Evolutionary conservation across 352 stramenopile species (phyloP).

Genomic region (Thalassiosira hispida): DNA sequence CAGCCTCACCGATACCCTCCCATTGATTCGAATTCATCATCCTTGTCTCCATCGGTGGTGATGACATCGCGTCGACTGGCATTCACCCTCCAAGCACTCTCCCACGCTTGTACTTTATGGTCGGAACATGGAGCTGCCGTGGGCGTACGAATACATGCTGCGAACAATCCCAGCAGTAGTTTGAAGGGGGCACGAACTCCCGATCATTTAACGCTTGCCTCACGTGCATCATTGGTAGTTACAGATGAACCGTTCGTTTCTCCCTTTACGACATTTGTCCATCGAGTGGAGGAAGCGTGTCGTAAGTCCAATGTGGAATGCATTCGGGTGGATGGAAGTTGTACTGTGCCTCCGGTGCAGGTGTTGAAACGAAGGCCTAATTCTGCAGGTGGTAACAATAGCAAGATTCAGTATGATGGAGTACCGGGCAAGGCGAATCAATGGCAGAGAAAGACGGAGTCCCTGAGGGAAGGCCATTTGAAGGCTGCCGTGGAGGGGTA

Average conservation of each 20-base stretch:
- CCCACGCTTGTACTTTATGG: conserved; percentile 37
- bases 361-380: conserved; percentile 17
- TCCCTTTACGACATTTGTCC: conserved; percentile 50
- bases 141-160: conserved; percentile 51
- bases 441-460: conserved; percentile 61
- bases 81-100: conserved; percentile 64
- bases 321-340: conserved; percentile 64
- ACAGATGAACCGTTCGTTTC: conserved; percentile 73
- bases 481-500: conserved; percentile 42
- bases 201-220: conserved; percentile 56
- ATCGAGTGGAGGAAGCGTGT: conserved; percentile 42
- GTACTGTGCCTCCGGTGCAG: conserved; percentile 54
- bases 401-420: conserved; percentile 30
- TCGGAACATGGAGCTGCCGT: conserved; percentile 49
- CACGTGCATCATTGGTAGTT: conserved; percentile 48
- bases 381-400: neutral
- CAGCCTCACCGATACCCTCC: conserved; percentile 7
- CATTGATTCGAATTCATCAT: neutral
- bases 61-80: conserved; percentile 59
- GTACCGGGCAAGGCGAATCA: conserved; percentile 63
- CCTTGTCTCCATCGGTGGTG: conserved; percentile 1
- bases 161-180: neutral
- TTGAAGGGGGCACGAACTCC: conserved; percentile 40
- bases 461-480: conserved; percentile 40
- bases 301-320: conserved; percentile 26